A percentile compares a stretch with the other conserved stretches of the same genome.
phyloP scores from a whole-genome alignment of 2,329 filamentous ascomycete species.

The Chrysoporthe austroafricana region DNA sequence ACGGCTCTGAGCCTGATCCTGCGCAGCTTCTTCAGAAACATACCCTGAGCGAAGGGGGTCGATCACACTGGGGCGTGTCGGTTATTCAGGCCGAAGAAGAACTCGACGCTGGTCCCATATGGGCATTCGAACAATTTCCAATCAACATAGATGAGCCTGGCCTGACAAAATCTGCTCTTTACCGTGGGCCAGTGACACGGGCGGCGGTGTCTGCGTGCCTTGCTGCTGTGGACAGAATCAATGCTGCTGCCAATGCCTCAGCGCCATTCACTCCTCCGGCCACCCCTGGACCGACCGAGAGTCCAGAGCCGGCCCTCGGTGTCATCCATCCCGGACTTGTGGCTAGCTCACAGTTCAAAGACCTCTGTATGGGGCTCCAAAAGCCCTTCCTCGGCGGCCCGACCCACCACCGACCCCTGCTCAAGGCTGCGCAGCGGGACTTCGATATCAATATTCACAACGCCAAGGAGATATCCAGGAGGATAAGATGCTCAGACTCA shows the following conservation, averaged over 20 bases:
- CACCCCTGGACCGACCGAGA: constrained; percentile 12
- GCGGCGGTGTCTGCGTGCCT: constrained; percentile 43
- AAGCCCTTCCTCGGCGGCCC: constrained; percentile 43
- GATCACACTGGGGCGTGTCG: constrained; percentile 46
- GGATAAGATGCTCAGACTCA: constrained; percentile 46
- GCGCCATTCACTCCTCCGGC: constrained; percentile 30
- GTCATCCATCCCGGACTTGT: constrained; percentile 34
- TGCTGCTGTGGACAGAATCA: constrained; percentile 43
- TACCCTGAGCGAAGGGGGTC: constrained; percentile 36
- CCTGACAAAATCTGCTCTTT: constrained; percentile 46
- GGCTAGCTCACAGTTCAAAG: constrained; percentile 35
- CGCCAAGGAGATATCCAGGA: constrained; percentile 44
- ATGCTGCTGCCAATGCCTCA: constrained; percentile 33
- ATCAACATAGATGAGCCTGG: constrained; percentile 44
- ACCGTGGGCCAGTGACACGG: constrained; percentile 43
- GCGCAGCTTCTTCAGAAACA: constrained; percentile 36
- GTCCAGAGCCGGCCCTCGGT: constrained; percentile 1
- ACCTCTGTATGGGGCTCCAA: constrained; percentile 39
- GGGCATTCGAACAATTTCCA: constrained; percentile 48
- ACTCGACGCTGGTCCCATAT: constrained; percentile 48
- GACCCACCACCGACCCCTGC: constrained; percentile 42
- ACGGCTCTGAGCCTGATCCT: constrained; percentile 40
- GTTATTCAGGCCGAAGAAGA: constrained; percentile 45
- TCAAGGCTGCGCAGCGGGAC: constrained; percentile 44
- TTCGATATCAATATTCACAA: constrained; percentile 42